These are phyloP conservation scores for Vigna angularis DNA, from an alignment of 306 rosid species.

Conservation along the genomic window DNA sequence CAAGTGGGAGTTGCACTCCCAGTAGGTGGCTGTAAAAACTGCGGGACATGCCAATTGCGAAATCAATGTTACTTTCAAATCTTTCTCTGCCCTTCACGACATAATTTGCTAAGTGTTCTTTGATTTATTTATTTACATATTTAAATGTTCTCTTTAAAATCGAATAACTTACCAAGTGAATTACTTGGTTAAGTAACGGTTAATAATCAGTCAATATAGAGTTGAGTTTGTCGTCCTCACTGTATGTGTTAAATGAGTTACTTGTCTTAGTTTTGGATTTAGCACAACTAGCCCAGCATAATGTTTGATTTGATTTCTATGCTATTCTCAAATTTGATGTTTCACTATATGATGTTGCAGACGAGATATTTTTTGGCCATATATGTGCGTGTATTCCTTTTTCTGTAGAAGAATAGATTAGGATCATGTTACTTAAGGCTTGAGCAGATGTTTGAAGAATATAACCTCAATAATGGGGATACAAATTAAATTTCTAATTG, in stretches of 20 bases:
- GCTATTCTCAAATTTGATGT: neutral
- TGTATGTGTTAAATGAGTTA: neutral
- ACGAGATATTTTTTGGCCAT: no score
- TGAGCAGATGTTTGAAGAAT: no score
- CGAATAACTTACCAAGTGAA: neutral
- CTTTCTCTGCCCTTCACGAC: neutral
- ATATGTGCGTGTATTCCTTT: no score
- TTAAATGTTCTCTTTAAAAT: neutral
- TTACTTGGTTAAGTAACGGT: neutral
- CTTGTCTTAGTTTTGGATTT: neutral
- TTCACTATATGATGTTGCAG: neutral
- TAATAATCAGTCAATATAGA: neutral
- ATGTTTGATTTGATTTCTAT: neutral
- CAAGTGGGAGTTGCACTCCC: neutral
- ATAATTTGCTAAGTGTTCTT: neutral
- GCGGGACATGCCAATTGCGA: constrained; percentile 68
- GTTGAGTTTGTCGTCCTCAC: neutral
- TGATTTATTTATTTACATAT: neutral
- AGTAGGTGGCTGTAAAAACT: constrained; percentile 67
- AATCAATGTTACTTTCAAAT: neutral
- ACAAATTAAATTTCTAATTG: no score
- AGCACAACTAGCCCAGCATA: neutral
- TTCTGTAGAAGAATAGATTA: no score
- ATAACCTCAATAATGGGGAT: no score
- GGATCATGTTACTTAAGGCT: no score